A percentile compares a stretch with the other conserved stretches of the same genome.
These are phyloP conservation scores for Alternaria metachromatica DNA, from an alignment of 2,329 filamentous ascomycete genomes.

Conservation along the genomic window DNA sequence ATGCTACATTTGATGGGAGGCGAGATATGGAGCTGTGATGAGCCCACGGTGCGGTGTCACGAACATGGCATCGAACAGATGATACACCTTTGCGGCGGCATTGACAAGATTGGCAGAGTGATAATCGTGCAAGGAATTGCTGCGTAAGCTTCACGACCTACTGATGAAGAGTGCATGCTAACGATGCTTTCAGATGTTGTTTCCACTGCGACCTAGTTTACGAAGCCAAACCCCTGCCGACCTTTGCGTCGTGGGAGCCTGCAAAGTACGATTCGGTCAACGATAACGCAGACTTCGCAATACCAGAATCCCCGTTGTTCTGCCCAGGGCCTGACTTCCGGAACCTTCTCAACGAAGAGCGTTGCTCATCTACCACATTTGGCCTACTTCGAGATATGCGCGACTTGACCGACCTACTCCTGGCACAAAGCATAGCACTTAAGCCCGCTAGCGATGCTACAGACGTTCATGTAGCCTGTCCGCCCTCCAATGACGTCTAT, in stretches of 20 bases:
- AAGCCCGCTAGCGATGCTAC: slow-evolving; percentile 7
- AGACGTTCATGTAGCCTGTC: not conserved
- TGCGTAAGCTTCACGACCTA: slow-evolving; percentile 24
- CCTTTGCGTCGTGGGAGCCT: slow-evolving; percentile 25
- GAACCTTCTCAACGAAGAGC: slow-evolving; percentile 24
- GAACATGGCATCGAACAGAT: slow-evolving; percentile 32
- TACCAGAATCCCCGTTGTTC: slow-evolving; percentile 47
- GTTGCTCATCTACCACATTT: slow-evolving; percentile 31
- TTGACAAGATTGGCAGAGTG: slow-evolving; percentile 20
- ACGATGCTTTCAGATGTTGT: slow-evolving; percentile 19
- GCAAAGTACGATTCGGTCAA: not conserved
- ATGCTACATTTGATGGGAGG: slow-evolving; percentile 40
- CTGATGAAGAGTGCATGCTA: slow-evolving; percentile 3
- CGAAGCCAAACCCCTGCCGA: slow-evolving; percentile 26
- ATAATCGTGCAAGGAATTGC: slow-evolving; percentile 27
- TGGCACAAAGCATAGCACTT: slow-evolving; percentile 15
- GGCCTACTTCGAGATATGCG: slow-evolving; percentile 41
- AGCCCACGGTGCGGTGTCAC: slow-evolving; percentile 33
- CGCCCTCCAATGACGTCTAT: slow-evolving; percentile 2
- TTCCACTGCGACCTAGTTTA: slow-evolving; percentile 39
- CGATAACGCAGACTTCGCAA: not conserved
- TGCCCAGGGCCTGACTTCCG: slow-evolving; percentile 30
- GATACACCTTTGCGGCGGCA: slow-evolving; percentile 31
- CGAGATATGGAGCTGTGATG: slow-evolving; percentile 42
- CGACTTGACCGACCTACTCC: slow-evolving; percentile 39